Base-by-base conservation (phyloP, 108 stramenopile species). In the Skeletonema marinoi region DNA sequence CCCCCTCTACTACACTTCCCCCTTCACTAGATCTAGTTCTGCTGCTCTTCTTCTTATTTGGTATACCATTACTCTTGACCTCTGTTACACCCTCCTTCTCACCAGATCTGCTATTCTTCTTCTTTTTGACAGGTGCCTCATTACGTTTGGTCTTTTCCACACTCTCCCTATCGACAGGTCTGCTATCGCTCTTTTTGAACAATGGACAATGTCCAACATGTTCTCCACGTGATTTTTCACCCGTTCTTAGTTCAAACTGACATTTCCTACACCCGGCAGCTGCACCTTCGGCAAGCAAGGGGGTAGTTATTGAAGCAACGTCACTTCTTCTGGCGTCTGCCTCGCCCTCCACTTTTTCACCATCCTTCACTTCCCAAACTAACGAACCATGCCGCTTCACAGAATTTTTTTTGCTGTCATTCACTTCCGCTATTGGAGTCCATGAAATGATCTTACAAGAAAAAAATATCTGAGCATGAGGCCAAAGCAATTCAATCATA, bases 401-500 rank as follows among this genome's bases (percentile, higher is more conserved):
- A 25, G 21, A 6, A 3, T 19, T 9, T 5, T 21, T 56, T 56
- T 25, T 56, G 9, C 8, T 56, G 54, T 25, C 60, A 42, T 21
- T 30, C 4, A 32, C 48, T 25, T 50, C 38, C 32, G 36, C 4
- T n/a, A 80, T 36, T 25, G 78, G 72, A 29, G 72, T 66, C 78
- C 78, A 80, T 38, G 71, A 80, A 39, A 80, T 68, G 17, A 80
- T 35, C 36, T 46, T 73, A 44, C 65, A 65, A 5, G 78, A 42
- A 25, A 80, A 80, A 56, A 69, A 80, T 19, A 80, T 44, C n/a
- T 62, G 14, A 1, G 66, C 59, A 29, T 73, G 33, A 6, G 66
- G 65, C 78, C 78, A 80, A 4, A 80, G 51, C 46, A 80, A 56
- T 32, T 80, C 78, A 39, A 80, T 68, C 61, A 46, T 51, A 0